phyloP scores from a whole-genome alignment of 2,329 filamentous ascomycete genomes.

The Curvularia sp. region DNA sequence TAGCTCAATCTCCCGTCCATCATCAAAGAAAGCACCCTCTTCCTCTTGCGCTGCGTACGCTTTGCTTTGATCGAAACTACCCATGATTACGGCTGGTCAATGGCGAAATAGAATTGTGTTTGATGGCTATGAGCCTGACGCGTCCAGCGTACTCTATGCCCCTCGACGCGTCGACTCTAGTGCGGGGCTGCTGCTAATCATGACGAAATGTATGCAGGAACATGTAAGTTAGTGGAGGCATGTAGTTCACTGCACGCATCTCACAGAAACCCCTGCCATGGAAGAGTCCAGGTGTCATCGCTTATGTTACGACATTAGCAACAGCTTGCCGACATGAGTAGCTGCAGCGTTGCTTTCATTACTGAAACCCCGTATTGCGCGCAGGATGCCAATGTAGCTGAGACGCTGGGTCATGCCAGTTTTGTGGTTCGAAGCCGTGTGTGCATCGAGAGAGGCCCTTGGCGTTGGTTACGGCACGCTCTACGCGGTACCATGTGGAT shows the following conservation, averaged over 20 bases:
- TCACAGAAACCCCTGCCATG: constrained; percentile 3
- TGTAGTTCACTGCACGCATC: constrained; percentile 9
- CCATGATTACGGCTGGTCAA: constrained; percentile 34
- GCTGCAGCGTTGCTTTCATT: constrained; percentile 5
- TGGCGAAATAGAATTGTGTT: constrained; percentile 19
- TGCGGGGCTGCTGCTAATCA: constrained; percentile 33
- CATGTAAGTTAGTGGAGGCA: constrained; percentile 15
- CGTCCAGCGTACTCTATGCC: constrained; percentile 25
- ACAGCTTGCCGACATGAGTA: constrained; percentile 6
- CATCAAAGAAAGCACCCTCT: constrained; percentile 60
- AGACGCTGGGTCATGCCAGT: constrained; percentile 22
- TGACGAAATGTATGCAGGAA: constrained; percentile 33
- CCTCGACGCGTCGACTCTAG: constrained; percentile 38
- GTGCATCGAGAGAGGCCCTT: constrained; percentile 17
- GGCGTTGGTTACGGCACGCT: constrained; percentile 21
- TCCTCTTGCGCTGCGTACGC: constrained; percentile 57
- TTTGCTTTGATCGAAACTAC: constrained; percentile 51
- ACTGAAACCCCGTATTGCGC: constrained; percentile 10
- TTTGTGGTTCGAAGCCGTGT: constrained; percentile 25
- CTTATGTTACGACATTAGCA: constrained; percentile 29
- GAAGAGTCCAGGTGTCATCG: constrained; percentile 29
- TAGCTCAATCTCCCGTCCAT: constrained; percentile 76
- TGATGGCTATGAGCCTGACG: constrained; percentile 27
- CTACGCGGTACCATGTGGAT: constrained; percentile 25
- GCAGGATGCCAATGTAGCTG: constrained; percentile 30